These are phyloP conservation scores for Gastrodia elata DNA, from an alignment of 106 monocot genomes.

Conservation along the genomic window DNA sequence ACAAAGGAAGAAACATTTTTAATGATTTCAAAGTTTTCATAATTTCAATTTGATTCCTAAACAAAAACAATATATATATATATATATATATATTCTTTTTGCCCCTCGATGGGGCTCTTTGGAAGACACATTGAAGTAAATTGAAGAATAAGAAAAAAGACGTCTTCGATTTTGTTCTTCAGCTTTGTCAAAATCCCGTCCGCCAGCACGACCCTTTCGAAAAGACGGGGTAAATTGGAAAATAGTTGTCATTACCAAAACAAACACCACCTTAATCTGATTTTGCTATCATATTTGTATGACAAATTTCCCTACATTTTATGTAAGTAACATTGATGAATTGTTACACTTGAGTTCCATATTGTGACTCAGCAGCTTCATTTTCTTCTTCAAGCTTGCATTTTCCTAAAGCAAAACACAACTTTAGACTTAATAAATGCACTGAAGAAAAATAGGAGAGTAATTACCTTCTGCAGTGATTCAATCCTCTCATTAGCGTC, in stretches of 20 bases:
- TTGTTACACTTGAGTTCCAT: background rate
- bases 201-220: no score
- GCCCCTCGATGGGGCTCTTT: no score
- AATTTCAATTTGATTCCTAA: no score
- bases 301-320: background rate
- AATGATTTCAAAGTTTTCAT: no score
- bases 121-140: no score
- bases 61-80: no score
- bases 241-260: background rate
- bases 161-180: background rate
- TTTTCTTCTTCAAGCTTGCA: background rate
- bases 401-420: background rate
- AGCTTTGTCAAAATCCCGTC: background rate
- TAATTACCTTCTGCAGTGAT: conserved; percentile 23
- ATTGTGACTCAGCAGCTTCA: background rate
- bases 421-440: background rate
- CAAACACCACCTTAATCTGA: background rate
- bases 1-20: no score
- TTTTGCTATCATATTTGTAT: background rate
- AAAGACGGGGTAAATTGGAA: no score
- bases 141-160: no score
- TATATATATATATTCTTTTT: no score
- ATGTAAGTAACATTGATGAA: background rate
- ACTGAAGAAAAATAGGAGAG: background rate
- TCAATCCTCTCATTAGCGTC: conserved; percentile 11